Evolutionary conservation across 2,329 filamentous ascomycete species (phyloP).

Genomic region (Uncinocarpus reesii): DNA sequence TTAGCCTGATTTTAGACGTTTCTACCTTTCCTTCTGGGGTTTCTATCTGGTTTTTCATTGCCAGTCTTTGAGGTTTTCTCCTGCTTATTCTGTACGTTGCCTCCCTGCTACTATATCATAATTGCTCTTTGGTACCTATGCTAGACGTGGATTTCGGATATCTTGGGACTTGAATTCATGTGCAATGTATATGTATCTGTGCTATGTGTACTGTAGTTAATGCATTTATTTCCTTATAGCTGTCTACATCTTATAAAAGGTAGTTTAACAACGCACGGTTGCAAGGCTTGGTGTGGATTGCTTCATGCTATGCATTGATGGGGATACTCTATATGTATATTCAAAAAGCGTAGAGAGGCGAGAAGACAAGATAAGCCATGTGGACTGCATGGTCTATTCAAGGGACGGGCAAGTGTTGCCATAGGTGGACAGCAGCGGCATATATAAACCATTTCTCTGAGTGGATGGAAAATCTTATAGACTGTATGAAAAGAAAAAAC

Average conservation of each 20-base stretch:
- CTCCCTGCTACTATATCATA: constrained; percentile 19
- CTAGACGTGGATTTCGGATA: constrained; percentile 9
- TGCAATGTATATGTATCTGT: not conserved
- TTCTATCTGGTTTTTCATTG: not conserved
- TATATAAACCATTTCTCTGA: not conserved
- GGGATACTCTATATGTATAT: no score
- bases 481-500: no score
- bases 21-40: not conserved
- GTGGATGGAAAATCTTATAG: not conserved
- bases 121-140: constrained; percentile 3
- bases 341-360: not conserved
- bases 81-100: constrained; percentile 18
- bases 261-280: no score
- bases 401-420: not conserved
- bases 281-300: no score
- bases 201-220: not conserved
- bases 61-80: constrained; percentile 15
- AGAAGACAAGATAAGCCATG: not conserved
- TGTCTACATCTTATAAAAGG: no score
- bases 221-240: not conserved
- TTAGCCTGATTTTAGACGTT: not conserved
- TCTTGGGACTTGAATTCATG: not conserved
- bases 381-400: not conserved
- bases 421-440: not conserved
- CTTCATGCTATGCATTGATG: not conserved